Percentiles rank a stretch among this genome's conserved stretches.
These are phyloP conservation scores for Endocarpon pusillum DNA, from an alignment of 495 filamentous ascomycete species.

Conservation along the genomic window DNA sequence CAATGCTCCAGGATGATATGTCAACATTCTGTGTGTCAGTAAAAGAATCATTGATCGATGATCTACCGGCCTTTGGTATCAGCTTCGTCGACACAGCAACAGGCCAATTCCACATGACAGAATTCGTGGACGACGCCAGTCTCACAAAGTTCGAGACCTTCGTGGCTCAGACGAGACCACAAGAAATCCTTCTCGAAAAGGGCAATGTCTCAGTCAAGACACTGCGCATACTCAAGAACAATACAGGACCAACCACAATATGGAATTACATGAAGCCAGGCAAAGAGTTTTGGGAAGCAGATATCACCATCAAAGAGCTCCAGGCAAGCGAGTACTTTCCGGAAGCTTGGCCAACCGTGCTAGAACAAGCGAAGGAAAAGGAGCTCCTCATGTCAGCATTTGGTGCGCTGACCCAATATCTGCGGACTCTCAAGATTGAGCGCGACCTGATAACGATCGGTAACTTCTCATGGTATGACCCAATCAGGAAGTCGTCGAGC, in stretches of 20 bases:
- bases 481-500: constrained; percentile 83
- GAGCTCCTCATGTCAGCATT: constrained; percentile 84
- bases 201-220: constrained; percentile 66
- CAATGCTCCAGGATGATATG: constrained; percentile 97
- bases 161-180: constrained; percentile 80
- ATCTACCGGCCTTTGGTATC: constrained; percentile 71
- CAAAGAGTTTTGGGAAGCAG: constrained; percentile 85
- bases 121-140: constrained; percentile 83
- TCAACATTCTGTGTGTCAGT: constrained; percentile 93
- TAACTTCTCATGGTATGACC: constrained; percentile 84
- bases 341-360: constrained; percentile 63
- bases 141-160: constrained; percentile 98
- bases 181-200: constrained; percentile 84
- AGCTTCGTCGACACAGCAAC: constrained; percentile 93
- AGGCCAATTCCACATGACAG: constrained; percentile 81
- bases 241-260: constrained; percentile 78
- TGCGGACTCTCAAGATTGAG: constrained; percentile 77
- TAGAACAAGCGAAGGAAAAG: constrained; percentile 57
- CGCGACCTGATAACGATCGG: constrained; percentile 73
- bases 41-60: constrained; percentile 68
- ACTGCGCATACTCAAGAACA: constrained; percentile 90
- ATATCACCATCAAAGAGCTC: constrained; percentile 65
- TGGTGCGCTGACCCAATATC: constrained; percentile 76
- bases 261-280: constrained; percentile 85
- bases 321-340: constrained; percentile 69